phyloP scores from a whole-genome alignment of 2,329 filamentous ascomycete genomes.

The Cladophialophora psammophila region DNA sequence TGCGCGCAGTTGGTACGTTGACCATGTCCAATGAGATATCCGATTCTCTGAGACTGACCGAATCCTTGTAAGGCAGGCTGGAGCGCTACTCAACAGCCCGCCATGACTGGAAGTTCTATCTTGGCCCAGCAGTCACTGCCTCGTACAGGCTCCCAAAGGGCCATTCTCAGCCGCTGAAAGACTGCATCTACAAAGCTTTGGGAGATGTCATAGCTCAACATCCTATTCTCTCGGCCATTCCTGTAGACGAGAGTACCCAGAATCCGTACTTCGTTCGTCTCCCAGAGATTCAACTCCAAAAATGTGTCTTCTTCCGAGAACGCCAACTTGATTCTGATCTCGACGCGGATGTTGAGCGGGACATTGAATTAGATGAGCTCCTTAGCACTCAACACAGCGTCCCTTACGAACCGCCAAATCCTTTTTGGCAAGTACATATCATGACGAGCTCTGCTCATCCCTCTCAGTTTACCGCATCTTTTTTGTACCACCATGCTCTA shows the following conservation, averaged over 20 bases:
- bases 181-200: constrained; percentile 18
- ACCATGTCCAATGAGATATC: too few species aligned
- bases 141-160: constrained; percentile 17
- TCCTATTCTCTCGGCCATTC: constrained; percentile 53
- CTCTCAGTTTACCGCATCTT: constrained; percentile 52
- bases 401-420: constrained; percentile 47
- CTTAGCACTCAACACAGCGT: constrained; percentile 53
- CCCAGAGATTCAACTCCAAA: constrained; percentile 51
- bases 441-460: constrained; percentile 42
- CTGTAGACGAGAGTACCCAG: constrained; percentile 50
- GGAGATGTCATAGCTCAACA: constrained; percentile 49
- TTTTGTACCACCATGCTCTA: constrained; percentile 59
- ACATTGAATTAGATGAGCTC: constrained; percentile 52
- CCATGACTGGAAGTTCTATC: constrained; percentile 25
- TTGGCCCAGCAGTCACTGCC: constrained; percentile 20
- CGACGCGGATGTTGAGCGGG: constrained; percentile 39
- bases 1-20: constrained; percentile 23
- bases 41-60: not conserved
- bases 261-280: constrained; percentile 55
- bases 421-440: constrained; percentile 56
- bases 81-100: constrained; percentile 27
- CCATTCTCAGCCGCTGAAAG: constrained; percentile 8
- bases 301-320: constrained; percentile 48
- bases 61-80: constrained; percentile 10
- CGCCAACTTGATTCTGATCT: constrained; percentile 32